Evolutionary conservation across 768 basidiomycete species (phyloP).

Genomic region (Trametes maxima): DNA sequence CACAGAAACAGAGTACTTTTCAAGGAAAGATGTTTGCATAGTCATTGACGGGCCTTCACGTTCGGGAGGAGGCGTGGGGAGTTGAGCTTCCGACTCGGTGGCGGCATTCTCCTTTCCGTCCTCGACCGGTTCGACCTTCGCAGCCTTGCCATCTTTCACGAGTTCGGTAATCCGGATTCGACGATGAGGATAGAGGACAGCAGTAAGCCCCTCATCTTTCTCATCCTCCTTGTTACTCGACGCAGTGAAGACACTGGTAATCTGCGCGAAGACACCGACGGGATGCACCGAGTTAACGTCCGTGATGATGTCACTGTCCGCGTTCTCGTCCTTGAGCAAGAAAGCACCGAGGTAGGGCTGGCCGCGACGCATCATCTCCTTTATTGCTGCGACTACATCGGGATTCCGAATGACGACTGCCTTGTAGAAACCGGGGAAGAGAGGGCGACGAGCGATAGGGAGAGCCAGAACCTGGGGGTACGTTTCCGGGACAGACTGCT

Average conservation of each 20-base stretch:
- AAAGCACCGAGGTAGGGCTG: slow-evolving; percentile 98
- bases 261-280: slow-evolving; percentile 96
- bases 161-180: slow-evolving; percentile 88
- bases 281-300: slow-evolving; percentile 85
- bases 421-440: slow-evolving; percentile 98
- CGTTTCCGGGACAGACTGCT: slow-evolving; percentile 83
- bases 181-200: slow-evolving; percentile 91
- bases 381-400: slow-evolving; percentile 88
- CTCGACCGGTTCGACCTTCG: slow-evolving; percentile 37
- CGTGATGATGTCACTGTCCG: slow-evolving; percentile 91
- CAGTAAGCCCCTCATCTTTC: slow-evolving; percentile 89
- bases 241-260: slow-evolving; percentile 87
- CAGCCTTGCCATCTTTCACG: slow-evolving; percentile 53
- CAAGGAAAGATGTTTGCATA: slow-evolving; percentile 83
- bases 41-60: slow-evolving; percentile 45
- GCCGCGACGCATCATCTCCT: slow-evolving; percentile 95
- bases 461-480: slow-evolving; percentile 95
- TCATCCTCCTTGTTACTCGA: slow-evolving; percentile 61
- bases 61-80: slow-evolving; percentile 36
- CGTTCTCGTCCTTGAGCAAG: slow-evolving; percentile 90
- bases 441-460: slow-evolving; percentile 91
- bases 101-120: slow-evolving; percentile 28
- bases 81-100: slow-evolving; percentile 48
- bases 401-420: slow-evolving; percentile 94
- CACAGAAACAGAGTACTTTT: slow-evolving; percentile 80